Conservation (phyloP, 768 basidiomycete genomes). For the Kwoniella heveanensis region DNA sequence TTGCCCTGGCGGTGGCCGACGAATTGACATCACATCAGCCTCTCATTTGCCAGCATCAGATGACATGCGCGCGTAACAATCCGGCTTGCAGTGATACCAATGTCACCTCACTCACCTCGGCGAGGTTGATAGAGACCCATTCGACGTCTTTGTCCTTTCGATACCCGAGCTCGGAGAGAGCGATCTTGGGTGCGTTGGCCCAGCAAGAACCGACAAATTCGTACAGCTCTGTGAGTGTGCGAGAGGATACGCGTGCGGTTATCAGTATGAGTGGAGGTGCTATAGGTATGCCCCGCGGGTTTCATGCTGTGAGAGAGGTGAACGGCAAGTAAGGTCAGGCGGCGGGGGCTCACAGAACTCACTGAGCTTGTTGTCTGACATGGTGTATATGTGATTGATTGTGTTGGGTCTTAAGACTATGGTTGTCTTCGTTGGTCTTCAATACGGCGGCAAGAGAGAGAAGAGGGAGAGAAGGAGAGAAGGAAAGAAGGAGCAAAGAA, state of each 20-base stretch:
- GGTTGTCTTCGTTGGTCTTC: too few relatives aligned
- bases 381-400: not conserved
- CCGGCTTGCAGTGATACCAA: too few relatives aligned
- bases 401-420: too few relatives aligned
- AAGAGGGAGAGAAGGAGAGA: not conserved
- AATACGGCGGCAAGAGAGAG: not conserved
- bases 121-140: slow-evolving; percentile 41
- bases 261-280: not conserved
- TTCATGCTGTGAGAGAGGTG: too few relatives aligned
- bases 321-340: too few relatives aligned
- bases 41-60: not conserved
- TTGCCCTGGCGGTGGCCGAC: slow-evolving; percentile 29
- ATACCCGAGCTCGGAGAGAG: slow-evolving; percentile 37
- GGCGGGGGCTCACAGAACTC: too few relatives aligned
- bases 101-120: slow-evolving; percentile 34
- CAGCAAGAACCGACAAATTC: slow-evolving; percentile 47
- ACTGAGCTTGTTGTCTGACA: slow-evolving; percentile 26
- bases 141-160: slow-evolving; percentile 39
- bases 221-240: slow-evolving; percentile 37
- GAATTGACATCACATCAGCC: not conserved
- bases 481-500: too few relatives aligned
- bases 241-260: not conserved
- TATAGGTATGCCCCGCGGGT: not conserved
- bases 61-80: too few relatives aligned
- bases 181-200: slow-evolving; percentile 50